These are phyloP conservation scores for Ceriops zippeliana DNA, from an alignment of 345 rosid genomes.

Conservation along the genomic window DNA sequence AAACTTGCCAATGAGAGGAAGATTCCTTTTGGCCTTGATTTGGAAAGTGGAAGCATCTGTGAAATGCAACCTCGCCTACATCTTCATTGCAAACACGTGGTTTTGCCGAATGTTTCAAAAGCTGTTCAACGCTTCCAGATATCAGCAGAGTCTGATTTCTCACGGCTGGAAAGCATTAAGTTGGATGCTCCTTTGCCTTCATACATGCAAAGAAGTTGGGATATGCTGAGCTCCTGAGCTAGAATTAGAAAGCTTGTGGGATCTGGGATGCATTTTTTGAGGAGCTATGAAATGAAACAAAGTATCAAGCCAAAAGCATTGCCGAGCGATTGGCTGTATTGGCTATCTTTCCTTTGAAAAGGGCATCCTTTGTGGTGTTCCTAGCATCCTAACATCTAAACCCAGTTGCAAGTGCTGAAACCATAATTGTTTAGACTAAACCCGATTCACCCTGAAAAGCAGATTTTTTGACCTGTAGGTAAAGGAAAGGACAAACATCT, in stretches of 20 bases:
- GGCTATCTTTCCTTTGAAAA: no score
- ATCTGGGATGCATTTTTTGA: neutral
- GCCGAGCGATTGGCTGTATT: no score
- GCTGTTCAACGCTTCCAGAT: constrained; percentile 39
- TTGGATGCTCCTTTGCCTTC: constrained; percentile 79
- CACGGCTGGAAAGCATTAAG: constrained; percentile 43
- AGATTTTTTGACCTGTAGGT: no score
- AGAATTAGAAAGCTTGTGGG: neutral
- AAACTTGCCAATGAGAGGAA: constrained; percentile 16
- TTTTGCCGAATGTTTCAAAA: constrained; percentile 61
- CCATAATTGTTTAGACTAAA: no score
- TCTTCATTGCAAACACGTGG: constrained; percentile 81
- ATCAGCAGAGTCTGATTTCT: constrained; percentile 45
- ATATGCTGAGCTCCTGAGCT: constrained; percentile 41
- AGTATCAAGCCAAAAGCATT: no score
- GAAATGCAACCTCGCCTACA: constrained; percentile 72
- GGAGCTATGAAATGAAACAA: no score
- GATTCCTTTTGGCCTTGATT: constrained; percentile 61
- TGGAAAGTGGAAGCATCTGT: constrained; percentile 65
- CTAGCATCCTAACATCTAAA: no score
- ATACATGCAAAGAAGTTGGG: constrained; percentile 77
- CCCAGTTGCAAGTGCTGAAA: no score
- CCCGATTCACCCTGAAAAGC: no score
- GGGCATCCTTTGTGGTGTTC: no score
- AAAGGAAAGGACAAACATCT: no score